phyloP scores from a whole-genome alignment of 1,284 basidiomycete species.

The Trichosporon sp. region DNA sequence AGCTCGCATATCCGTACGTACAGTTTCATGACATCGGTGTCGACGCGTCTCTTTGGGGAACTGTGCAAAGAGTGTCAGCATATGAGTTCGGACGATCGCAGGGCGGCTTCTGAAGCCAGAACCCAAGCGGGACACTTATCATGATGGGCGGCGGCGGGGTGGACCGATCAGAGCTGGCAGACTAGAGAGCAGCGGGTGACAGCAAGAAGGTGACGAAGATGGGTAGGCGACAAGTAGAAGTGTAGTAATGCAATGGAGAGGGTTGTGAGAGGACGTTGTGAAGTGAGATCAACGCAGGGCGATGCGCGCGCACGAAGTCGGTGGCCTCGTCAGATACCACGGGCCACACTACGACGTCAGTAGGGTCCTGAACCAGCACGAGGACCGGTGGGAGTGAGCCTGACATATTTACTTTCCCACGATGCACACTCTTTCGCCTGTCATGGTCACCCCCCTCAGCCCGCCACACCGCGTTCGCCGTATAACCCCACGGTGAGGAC shows the following conservation, averaged over 20 bases:
- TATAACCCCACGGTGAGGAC: conserved; percentile 22
- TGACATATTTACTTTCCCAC: neutral
- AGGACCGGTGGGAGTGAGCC: neutral
- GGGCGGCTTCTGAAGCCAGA: neutral
- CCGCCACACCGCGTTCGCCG: conserved; percentile 26
- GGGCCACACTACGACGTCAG: conserved; percentile 24
- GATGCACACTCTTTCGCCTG: neutral
- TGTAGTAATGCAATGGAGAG: neutral
- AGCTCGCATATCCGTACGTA: conserved; percentile 58
- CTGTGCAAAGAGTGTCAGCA: conserved; percentile 56
- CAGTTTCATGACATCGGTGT: conserved; percentile 99
- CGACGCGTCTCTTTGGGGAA: conserved; percentile 87
- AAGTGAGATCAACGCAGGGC: neutral
- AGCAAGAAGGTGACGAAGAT: neutral
- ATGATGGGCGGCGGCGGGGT: conserved; percentile 28
- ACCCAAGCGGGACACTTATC: conserved; percentile 41
- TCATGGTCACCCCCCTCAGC: neutral
- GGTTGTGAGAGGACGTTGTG: neutral
- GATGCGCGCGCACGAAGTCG: conserved; percentile 1
- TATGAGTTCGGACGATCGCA: neutral
- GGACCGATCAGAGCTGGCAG: neutral
- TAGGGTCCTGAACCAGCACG: conserved; percentile 18
- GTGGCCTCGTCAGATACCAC: conserved; percentile 18
- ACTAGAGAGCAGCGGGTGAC: neutral
- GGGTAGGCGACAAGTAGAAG: neutral